Base-by-base conservation (phyloP, 2,329 filamentous ascomycete species). In the Tolypocladium nubicola region DNA sequence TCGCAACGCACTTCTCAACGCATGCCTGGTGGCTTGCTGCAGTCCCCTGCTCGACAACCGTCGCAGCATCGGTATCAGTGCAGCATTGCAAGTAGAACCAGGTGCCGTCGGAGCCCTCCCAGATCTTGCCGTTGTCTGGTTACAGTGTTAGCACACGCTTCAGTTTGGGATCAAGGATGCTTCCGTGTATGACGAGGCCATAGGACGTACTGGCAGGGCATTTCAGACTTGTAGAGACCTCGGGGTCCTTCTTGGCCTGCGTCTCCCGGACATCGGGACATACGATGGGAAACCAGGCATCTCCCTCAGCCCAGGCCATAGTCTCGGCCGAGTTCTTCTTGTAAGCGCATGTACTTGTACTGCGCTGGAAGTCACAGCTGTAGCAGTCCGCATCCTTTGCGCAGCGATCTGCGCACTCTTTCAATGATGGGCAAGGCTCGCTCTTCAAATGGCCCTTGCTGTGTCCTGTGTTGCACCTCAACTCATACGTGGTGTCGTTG, bases 51-150 rank as follows among this genome's bases (percentile, higher is more conserved):
- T 55, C 59, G 14, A 59, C 45, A 33, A 59, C 30, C 4, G 54
- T 56, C 1, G 61, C 59, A 4, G 47, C 56, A 21, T 55, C 43
- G 9, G 61, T 56, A 26, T 62, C 58, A 8, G 57, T 52, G 56
- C 60, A 60, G 52, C 58, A 61, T 40, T 61, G 60, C 14, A 58
- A 45, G 33, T 61, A 61, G 54, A 59, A 61, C 60, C 58, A 61
- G n/a, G 60, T 61, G 55, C 60, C 60, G 37, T 61, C 58, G 10
- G 57, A 57, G 6, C 60, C 60, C 52, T 61, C 57, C 35, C 54
- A 61, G 50, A 61, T 57, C 57, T 59, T 60, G 37, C 58, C 58
- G 21, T 61, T 53, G 41, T 57, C 60, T 61, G 30, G 3, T 11
- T 1, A 45, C 14, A 37, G 35, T 37, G 9, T 40, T 16, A 26